Conservation (phyloP, 129 eudicot genomes). For the Pulicaria dysenterica region DNA sequence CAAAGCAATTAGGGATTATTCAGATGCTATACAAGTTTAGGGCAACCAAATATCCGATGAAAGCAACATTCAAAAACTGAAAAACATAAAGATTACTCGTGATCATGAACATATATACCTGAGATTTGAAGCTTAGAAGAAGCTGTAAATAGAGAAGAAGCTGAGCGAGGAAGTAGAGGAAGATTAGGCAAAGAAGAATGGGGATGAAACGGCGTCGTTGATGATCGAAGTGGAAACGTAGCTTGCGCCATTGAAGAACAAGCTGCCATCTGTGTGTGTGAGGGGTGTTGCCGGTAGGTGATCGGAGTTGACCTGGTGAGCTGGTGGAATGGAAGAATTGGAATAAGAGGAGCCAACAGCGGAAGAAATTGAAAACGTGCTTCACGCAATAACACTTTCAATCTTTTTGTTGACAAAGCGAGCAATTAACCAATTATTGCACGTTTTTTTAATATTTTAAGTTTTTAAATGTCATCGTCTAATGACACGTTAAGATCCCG, state of each 20-base stretch:
- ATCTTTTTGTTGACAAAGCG: not conserved
- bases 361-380: slow-evolving; percentile 25
- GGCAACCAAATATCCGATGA: slow-evolving; percentile 16
- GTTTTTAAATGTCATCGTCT: no score
- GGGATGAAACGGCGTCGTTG: slow-evolving; percentile 28
- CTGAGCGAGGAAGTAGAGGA: slow-evolving; percentile 24
- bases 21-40: slow-evolving; percentile 15
- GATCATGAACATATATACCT: slow-evolving; percentile 31
- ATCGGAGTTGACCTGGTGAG: slow-evolving; percentile 42
- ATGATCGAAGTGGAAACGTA: slow-evolving; percentile 12
- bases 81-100: not conserved
- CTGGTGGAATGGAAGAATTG: slow-evolving; percentile 9
- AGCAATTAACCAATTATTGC: slow-evolving; percentile 16
- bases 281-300: not conserved
- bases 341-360: not conserved
- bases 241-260: slow-evolving; percentile 25
- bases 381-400: slow-evolving; percentile 21
- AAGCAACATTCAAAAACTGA: slow-evolving; percentile 8
- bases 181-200: slow-evolving; percentile 9
- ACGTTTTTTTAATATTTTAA: slow-evolving; percentile 5
- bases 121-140: slow-evolving; percentile 27
- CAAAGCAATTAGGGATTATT: not conserved
- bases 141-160: slow-evolving; percentile 15
- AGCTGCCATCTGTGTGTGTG: slow-evolving; percentile 1
- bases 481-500: no score